Evolutionary conservation across 345 rosid species (phyloP).

Genomic region (Chamaenerion angustifolium): DNA sequence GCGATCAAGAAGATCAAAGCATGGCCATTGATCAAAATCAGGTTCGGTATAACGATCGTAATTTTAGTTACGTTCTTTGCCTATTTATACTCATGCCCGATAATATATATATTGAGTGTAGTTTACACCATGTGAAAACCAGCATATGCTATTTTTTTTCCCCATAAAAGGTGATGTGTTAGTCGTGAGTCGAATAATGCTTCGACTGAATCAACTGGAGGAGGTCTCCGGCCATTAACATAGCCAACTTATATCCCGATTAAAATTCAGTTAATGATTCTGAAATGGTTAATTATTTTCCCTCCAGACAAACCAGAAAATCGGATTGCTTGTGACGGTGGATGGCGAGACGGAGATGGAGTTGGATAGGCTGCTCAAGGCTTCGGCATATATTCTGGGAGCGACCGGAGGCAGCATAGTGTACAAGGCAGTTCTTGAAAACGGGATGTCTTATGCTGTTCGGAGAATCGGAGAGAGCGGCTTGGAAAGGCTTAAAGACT

Average conservation of each 20-base stretch:
- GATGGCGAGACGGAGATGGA: slow-evolving; percentile 66
- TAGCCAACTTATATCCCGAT: too few species aligned
- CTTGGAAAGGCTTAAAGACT: slow-evolving; percentile 38
- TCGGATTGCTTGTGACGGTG: slow-evolving; percentile 41
- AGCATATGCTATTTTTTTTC: too few species aligned
- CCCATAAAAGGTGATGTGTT: too few species aligned
- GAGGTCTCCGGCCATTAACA: too few species aligned
- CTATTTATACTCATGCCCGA: too few species aligned
- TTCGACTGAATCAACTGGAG: too few species aligned
- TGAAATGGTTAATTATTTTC: too few species aligned
- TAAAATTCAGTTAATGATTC: too few species aligned
- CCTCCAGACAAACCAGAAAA: slow-evolving; percentile 6
- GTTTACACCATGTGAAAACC: too few species aligned
- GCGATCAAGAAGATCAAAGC: slow-evolving; percentile 23
- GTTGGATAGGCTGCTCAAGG: slow-evolving; percentile 56
- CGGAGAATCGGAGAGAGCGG: slow-evolving; percentile 75
- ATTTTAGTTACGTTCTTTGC: background rate
- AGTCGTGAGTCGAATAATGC: too few species aligned
- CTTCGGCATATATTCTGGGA: slow-evolving; percentile 76
- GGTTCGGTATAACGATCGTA: background rate
- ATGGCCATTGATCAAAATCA: background rate
- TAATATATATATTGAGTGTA: too few species aligned
- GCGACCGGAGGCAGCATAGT: slow-evolving; percentile 52
- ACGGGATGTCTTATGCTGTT: slow-evolving; percentile 63
- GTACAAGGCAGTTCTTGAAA: slow-evolving; percentile 69